Conservation (phyloP, 2,329 filamentous ascomycete genomes). For the Raffaelea arxii region DNA sequence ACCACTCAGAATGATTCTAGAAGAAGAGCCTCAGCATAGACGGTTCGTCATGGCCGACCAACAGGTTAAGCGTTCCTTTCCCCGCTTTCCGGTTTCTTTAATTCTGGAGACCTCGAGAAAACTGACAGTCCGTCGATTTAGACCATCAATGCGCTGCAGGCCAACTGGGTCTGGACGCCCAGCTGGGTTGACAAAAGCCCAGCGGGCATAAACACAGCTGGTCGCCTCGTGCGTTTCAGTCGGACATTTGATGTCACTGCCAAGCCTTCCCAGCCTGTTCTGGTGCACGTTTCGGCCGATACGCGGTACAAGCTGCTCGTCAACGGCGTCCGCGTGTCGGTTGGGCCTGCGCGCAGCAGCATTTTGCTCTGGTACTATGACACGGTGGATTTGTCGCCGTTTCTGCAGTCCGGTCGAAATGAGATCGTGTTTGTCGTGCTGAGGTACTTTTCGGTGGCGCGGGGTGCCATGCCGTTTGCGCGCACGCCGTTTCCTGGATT, state of each 20-base stretch:
- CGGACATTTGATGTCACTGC: constrained; percentile 15
- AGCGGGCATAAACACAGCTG: constrained; percentile 19
- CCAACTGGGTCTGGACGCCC: constrained; percentile 28
- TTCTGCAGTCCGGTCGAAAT: constrained; percentile 17
- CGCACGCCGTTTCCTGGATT: constrained; percentile 19
- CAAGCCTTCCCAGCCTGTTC: constrained; percentile 11
- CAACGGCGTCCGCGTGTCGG: constrained; percentile 24
- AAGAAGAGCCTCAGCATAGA: too few relatives aligned
- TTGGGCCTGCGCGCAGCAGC: constrained; percentile 26
- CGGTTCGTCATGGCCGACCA: too few relatives aligned
- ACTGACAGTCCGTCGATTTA: too few relatives aligned
- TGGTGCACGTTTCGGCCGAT: constrained; percentile 23
- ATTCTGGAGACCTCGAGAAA: too few relatives aligned
- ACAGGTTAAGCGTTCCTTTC: too few relatives aligned
- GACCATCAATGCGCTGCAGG: constrained; percentile 23
- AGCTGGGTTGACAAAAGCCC: constrained; percentile 24
- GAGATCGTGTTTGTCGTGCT: constrained; percentile 18
- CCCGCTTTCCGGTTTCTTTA: too few relatives aligned
- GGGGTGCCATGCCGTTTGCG: constrained; percentile 21
- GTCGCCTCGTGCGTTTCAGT: constrained; percentile 21
- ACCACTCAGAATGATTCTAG: too few relatives aligned
- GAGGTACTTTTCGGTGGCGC: constrained; percentile 17
- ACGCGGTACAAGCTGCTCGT: constrained; percentile 32
- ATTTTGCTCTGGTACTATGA: constrained; percentile 24
- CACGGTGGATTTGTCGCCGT: constrained; percentile 18